phyloP scores from a whole-genome alignment of 1,284 basidiomycete genomes.

The Phellinidium pouzarii region DNA sequence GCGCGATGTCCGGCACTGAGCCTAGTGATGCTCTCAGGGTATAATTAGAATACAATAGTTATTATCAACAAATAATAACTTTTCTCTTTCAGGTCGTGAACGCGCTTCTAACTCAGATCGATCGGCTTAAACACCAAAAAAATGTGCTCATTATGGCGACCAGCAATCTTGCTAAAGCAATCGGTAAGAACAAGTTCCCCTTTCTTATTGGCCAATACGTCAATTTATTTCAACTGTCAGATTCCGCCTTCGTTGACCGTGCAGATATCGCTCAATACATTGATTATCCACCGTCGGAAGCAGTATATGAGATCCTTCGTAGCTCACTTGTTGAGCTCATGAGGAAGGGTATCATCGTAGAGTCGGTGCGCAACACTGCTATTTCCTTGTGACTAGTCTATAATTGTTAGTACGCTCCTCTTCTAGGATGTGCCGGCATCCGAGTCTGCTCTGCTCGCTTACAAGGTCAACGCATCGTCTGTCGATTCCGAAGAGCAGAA shows the following conservation, averaged over 20 bases:
- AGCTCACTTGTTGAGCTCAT: conserved; percentile 81
- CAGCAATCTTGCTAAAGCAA: conserved; percentile 90
- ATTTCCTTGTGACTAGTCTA: conserved; percentile 5
- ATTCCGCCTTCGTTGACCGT: conserved; percentile 92
- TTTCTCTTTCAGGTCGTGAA: conserved; percentile 79
- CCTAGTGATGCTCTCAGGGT: conserved; percentile 93
- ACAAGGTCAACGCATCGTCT: background rate
- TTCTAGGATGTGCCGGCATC: conserved; percentile 55
- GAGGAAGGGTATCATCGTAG: conserved; percentile 60
- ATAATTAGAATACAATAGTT: conserved; percentile 23
- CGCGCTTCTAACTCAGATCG: conserved; percentile 92
- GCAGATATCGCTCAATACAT: conserved; percentile 96
- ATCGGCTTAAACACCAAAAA: conserved; percentile 88
- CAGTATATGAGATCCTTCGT: conserved; percentile 90
- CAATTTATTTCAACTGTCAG: conserved; percentile 35
- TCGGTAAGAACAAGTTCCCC: conserved; percentile 51
- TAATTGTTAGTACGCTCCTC: background rate
- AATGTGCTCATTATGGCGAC: conserved; percentile 97
- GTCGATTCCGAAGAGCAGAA: conserved; percentile 4
- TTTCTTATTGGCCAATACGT: background rate
- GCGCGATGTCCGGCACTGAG: conserved; percentile 91
- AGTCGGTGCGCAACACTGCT: conserved; percentile 37
- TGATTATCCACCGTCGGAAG: conserved; percentile 83
- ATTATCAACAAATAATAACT: background rate
- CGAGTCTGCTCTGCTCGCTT: conserved; percentile 42